These are phyloP conservation scores for Plectosphaerella sp. DNA, from an alignment of 2,329 filamentous ascomycete species.

Conservation along the genomic window DNA sequence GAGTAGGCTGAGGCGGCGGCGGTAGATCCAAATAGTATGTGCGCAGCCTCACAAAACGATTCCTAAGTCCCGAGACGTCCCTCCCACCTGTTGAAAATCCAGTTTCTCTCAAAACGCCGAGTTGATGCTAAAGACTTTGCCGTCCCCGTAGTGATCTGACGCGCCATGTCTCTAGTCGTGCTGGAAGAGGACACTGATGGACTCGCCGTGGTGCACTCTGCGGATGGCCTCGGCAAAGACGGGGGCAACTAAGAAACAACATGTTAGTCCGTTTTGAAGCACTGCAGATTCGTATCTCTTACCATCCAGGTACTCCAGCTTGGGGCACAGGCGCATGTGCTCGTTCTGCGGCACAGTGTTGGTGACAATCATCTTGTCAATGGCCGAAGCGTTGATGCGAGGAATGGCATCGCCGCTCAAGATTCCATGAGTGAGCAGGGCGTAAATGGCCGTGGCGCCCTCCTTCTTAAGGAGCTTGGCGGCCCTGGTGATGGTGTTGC, in stretches of 20 bases:
- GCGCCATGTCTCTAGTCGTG: slow-evolving; percentile 9
- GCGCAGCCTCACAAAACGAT: too few relatives aligned
- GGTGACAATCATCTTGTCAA: slow-evolving; percentile 93
- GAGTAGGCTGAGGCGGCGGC: too few relatives aligned
- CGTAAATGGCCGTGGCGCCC: slow-evolving; percentile 86
- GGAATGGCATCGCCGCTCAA: slow-evolving; percentile 93
- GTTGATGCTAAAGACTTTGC: neutral
- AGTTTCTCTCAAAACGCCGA: neutral
- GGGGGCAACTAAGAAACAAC: slow-evolving; percentile 53
- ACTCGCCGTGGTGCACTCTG: slow-evolving; percentile 94
- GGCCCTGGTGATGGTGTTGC: slow-evolving; percentile 93
- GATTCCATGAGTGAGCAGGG: slow-evolving; percentile 90
- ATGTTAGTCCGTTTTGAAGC: neutral
- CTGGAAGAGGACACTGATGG: slow-evolving; percentile 84
- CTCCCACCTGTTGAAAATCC: slow-evolving; percentile 3
- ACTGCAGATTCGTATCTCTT: slow-evolving; percentile 1
- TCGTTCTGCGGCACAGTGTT: slow-evolving; percentile 91
- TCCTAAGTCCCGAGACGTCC: neutral
- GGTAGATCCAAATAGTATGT: too few relatives aligned
- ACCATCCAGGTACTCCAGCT: slow-evolving; percentile 83
- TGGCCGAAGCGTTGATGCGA: slow-evolving; percentile 84
- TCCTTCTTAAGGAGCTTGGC: slow-evolving; percentile 96
- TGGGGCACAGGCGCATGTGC: slow-evolving; percentile 72
- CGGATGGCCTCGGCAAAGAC: slow-evolving; percentile 95
- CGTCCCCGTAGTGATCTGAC: neutral